Evolutionary conservation across 495 filamentous ascomycete species (phyloP).

Genomic region (Ramalina intermedia): DNA sequence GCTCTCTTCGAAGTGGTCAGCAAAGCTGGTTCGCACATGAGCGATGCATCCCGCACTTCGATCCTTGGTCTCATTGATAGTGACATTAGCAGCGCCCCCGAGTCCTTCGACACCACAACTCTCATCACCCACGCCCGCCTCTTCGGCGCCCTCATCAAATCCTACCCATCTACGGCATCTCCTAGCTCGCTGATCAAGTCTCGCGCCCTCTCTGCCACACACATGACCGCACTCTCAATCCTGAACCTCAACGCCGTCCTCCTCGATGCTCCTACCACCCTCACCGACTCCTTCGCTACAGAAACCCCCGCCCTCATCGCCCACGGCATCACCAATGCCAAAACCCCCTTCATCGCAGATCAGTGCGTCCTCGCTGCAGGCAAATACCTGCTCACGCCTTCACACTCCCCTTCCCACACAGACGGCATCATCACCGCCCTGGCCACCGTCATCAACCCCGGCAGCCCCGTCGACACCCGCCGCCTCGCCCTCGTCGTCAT

Average conservation of each 20-base stretch:
- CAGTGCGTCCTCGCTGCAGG: slow-evolving; percentile 89
- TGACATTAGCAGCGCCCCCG: slow-evolving; percentile 57
- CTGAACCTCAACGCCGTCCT: slow-evolving; percentile 81
- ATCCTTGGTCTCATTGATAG: slow-evolving; percentile 79
- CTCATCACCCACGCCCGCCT: slow-evolving; percentile 78
- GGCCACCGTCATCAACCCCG: slow-evolving; percentile 57
- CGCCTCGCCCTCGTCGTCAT: slow-evolving; percentile 80
- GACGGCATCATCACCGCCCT: slow-evolving; percentile 70
- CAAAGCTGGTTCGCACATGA: slow-evolving; percentile 90
- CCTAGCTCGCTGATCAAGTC: slow-evolving; percentile 60
- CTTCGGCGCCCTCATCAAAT: slow-evolving; percentile 76
- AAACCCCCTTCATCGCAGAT: slow-evolving; percentile 68
- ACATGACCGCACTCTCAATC: slow-evolving; percentile 54
- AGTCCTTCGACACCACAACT: slow-evolving; percentile 41
- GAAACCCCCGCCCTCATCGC: slow-evolving; percentile 63
- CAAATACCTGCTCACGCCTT: slow-evolving; percentile 68
- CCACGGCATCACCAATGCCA: slow-evolving; percentile 55
- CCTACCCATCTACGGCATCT: slow-evolving; percentile 47
- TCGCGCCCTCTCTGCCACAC: slow-evolving; percentile 51
- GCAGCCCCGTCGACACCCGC: slow-evolving; percentile 64
- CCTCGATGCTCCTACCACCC: slow-evolving; percentile 53
- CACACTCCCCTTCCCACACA: slow-evolving; percentile 38
- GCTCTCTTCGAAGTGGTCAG: slow-evolving; percentile 91
- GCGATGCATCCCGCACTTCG: slow-evolving; percentile 66
- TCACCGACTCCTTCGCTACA: slow-evolving; percentile 51